Evolutionary conservation across 495 filamentous ascomycete genomes (phyloP).

Genomic region (Podospora comata): DNA sequence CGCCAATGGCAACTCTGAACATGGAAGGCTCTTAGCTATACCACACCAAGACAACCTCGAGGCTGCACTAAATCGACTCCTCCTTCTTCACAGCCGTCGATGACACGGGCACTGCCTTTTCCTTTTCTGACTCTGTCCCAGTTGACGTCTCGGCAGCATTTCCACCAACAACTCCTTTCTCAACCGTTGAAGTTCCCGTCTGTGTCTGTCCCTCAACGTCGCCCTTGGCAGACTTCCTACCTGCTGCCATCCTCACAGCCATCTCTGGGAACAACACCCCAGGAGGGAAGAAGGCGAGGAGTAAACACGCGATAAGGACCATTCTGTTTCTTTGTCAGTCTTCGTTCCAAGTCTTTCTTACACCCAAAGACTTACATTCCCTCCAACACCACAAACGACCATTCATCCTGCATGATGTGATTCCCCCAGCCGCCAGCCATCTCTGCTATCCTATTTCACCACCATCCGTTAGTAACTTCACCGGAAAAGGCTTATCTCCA

Average conservation of each 20-base stretch:
- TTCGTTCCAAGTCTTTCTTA: not conserved
- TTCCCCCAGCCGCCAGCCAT: constrained; percentile 70
- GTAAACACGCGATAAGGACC: constrained; percentile 35
- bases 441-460: constrained; percentile 51
- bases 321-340: constrained; percentile 30
- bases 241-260: constrained; percentile 32
- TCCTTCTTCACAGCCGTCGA: not conserved
- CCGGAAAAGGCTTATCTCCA: not conserved
- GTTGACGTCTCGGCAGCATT: not conserved
- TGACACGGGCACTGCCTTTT: not conserved
- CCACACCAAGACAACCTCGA: not conserved
- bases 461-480: not conserved
- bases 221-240: not conserved
- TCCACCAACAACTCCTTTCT: not conserved
- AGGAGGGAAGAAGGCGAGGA: constrained; percentile 38
- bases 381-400: constrained; percentile 62
- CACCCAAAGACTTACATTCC: constrained; percentile 32
- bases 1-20: not conserved
- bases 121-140: not conserved
- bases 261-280: constrained; percentile 42
- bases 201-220: not conserved
- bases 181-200: not conserved
- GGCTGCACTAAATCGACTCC: not conserved
- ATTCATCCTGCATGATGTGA: constrained; percentile 63
- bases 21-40: not conserved